Conservation (phyloP, 2,329 filamentous ascomycete species). For the Paraphoma chrysanthemicola region DNA sequence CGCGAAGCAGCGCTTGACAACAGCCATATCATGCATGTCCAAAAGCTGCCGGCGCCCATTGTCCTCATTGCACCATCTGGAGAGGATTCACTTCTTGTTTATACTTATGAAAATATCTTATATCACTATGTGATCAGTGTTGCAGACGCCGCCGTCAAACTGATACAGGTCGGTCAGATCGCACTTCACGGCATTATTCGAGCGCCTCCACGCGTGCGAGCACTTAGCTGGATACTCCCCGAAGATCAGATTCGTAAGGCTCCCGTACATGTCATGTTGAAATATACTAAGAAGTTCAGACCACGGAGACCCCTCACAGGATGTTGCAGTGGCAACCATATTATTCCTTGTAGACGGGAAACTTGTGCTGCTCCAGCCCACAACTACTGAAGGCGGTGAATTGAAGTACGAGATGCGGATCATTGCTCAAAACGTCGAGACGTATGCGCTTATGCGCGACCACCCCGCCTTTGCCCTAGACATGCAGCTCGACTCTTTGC, state of each 20-base stretch:
- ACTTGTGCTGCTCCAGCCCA: constrained; percentile 88
- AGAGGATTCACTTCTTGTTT: constrained; percentile 92
- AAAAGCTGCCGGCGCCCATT: constrained; percentile 82
- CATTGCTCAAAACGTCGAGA: constrained; percentile 94
- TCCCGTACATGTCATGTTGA: background rate
- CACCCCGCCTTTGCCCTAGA: constrained; percentile 64
- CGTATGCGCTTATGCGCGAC: constrained; percentile 91
- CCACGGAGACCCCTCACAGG: constrained; percentile 92
- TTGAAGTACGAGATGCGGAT: constrained; percentile 99
- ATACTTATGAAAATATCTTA: constrained; percentile 94
- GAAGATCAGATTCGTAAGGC: constrained; percentile 79
- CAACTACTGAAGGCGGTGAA: constrained; percentile 79
- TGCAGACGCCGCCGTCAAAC: constrained; percentile 71
- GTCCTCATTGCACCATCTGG: constrained; percentile 88
- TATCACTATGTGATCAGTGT: constrained; percentile 92
- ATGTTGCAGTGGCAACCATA: constrained; percentile 91
- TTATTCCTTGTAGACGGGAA: constrained; percentile 98
- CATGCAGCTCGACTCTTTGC: constrained; percentile 55
- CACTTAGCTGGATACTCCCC: constrained; percentile 93
- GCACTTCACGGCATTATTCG: constrained; percentile 96
- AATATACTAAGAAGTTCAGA: constrained; percentile 49
- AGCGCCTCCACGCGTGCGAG: constrained; percentile 88
- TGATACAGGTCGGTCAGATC: constrained; percentile 96
- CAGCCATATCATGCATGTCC: constrained; percentile 74
- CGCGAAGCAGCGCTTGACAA: constrained; percentile 81